Evolutionary conservation across 129 eudicot species (phyloP).

Genomic region (Smallanthus sonchifolius): DNA sequence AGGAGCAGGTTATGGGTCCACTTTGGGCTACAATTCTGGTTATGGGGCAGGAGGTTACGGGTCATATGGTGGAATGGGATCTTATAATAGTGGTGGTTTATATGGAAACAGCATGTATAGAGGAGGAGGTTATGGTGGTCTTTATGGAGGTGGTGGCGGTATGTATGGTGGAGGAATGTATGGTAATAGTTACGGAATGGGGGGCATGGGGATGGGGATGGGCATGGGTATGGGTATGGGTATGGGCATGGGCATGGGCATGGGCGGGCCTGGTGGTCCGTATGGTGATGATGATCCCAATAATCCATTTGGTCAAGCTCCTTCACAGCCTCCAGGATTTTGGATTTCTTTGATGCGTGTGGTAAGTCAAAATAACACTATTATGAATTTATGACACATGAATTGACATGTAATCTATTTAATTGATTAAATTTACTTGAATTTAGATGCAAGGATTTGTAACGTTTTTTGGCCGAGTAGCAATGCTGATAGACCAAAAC

Average conservation of each 20-base stretch:
- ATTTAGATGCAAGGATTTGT: slow-evolving; percentile 85
- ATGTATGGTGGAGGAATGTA: slow-evolving; percentile 49
- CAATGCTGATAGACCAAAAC: slow-evolving; percentile 81
- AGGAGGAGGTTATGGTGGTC: slow-evolving; percentile 68
- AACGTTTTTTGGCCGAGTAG: slow-evolving; percentile 75
- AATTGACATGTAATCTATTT: neutral
- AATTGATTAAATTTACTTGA: neutral
- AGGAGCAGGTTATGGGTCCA: slow-evolving; percentile 57
- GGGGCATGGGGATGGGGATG: slow-evolving; percentile 4
- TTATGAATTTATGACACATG: neutral
- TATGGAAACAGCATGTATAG: slow-evolving; percentile 82
- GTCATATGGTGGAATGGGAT: slow-evolving; percentile 67
- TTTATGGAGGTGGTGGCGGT: slow-evolving; percentile 66
- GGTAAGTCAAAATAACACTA: slow-evolving; percentile 46
- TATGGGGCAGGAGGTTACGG: slow-evolving; percentile 58
- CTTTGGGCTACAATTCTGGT: slow-evolving; percentile 58
- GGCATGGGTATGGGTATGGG: slow-evolving; percentile 37
- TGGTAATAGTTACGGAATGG: slow-evolving; percentile 56
- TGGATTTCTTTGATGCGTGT: slow-evolving; percentile 94
- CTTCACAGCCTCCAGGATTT: slow-evolving; percentile 90
- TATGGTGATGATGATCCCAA: slow-evolving; percentile 89
- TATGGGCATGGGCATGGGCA: slow-evolving; percentile 51
- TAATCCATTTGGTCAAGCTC: slow-evolving; percentile 68
- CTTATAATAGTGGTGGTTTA: slow-evolving; percentile 66
- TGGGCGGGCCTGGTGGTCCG: slow-evolving; percentile 88